A percentile compares a stretch with the other conserved stretches of the same genome.
Evolutionary conservation across 176 grass and related monocot species (phyloP).

Genomic region (Themeda triandra): DNA sequence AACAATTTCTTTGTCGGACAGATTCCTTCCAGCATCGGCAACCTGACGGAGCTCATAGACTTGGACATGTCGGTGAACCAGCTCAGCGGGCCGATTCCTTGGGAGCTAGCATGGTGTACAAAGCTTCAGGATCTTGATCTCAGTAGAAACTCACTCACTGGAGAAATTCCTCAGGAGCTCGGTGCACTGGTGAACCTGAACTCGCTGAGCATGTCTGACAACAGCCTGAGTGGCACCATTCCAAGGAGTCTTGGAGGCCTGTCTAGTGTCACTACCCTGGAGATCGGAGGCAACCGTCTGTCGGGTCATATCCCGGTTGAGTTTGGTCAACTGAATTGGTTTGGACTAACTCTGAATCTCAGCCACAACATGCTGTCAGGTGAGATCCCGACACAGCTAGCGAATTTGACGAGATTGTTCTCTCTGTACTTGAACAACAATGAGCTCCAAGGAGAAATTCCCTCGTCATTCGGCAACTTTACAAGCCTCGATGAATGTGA

Average conservation of each 20-base stretch:
- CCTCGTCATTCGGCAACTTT: no score
- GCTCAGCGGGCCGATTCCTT: conserved; percentile 50
- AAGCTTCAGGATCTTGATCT: no score
- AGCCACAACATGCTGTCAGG: no score
- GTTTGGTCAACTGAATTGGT: conserved; percentile 25
- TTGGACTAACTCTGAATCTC: no score
- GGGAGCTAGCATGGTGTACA: no score
- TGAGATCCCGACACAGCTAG: no score
- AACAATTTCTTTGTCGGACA: conserved; percentile 76
- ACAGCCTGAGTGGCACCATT: conserved; percentile 49
- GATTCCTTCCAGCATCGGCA: conserved; percentile 61
- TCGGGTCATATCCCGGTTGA: conserved; percentile 58
- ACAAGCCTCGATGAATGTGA: no score
- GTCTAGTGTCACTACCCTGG: conserved; percentile 54
- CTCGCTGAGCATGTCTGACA: background rate
- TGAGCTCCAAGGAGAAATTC: no score
- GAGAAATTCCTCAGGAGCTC: conserved; percentile 23
- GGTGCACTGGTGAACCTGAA: no score
- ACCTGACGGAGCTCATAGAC: conserved; percentile 39
- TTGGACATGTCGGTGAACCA: conserved; percentile 69
- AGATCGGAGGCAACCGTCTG: conserved; percentile 77
- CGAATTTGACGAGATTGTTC: no score
- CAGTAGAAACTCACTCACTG: no score
- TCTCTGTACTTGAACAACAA: no score
- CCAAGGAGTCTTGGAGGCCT: conserved; percentile 67